These are phyloP conservation scores for Haplosporangium sp. DNA, from an alignment of 371 early-diverging fungal genomes.

Conservation along the genomic window DNA sequence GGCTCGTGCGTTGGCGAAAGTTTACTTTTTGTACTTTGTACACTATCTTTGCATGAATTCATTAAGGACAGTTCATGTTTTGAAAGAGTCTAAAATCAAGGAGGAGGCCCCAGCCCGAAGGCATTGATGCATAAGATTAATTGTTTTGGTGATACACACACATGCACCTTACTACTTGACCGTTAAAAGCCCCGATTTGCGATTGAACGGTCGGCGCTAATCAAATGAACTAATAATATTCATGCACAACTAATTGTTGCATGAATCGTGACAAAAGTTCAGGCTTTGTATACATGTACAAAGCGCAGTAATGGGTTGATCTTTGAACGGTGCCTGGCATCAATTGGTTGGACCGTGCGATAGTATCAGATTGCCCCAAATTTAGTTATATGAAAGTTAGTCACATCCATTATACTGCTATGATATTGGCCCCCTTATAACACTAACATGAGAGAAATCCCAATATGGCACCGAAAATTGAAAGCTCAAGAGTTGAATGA, in stretches of 20 bases:
- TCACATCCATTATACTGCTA: too few relatives aligned
- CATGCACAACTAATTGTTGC: not conserved
- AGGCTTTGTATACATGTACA: not conserved
- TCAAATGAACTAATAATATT: not conserved
- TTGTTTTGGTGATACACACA: constrained; percentile 1
- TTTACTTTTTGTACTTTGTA: not conserved
- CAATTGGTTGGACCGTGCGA: too few relatives aligned
- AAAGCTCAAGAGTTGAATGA: not conserved
- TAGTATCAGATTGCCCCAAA: too few relatives aligned
- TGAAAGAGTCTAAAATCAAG: not conserved
- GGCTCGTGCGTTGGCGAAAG: not conserved
- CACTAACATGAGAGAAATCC: not conserved
- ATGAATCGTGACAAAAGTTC: not conserved
- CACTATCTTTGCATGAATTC: not conserved
- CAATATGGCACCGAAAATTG: not conserved
- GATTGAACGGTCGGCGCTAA: not conserved
- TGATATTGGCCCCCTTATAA: too few relatives aligned
- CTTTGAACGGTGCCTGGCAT: not conserved
- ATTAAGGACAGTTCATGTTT: not conserved
- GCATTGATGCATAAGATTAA: not conserved
- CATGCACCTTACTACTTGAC: not conserved
- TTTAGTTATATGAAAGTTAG: too few relatives aligned
- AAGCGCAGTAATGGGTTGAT: not conserved
- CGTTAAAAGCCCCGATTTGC: not conserved
- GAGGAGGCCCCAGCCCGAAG: not conserved